Evolutionary conservation across 2,329 filamentous ascomycete genomes (phyloP), one percentile per base, ranked within the genome.

Genomic region (Clathrospora elynae): DNA sequence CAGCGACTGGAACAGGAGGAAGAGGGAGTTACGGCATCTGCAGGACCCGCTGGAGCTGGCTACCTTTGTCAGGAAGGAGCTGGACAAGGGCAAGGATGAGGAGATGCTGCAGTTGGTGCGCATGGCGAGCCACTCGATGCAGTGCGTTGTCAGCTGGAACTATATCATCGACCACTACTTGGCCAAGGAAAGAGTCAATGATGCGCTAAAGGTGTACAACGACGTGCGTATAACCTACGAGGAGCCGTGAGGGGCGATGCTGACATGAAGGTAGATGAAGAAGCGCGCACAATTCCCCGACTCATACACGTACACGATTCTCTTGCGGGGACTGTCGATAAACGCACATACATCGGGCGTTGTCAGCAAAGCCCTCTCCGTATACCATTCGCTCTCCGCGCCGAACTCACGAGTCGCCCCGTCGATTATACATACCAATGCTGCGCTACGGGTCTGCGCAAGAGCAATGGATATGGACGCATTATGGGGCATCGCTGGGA

Each of bases 111-210:
- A 81, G 13, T 67, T 95, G 46, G 81, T 86, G 24, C 83, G 86
- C 44, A 75, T 79, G 55, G 86, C 86, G n/a, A 90, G 84, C 67
- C 82, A 79, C 53, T 69, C 76, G 1, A 76, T 80, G 52, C 74
- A 84, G 44, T 84, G 86, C 51, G 75, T 81, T 3, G 90, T 95
- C 44, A 84, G 87, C 45, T 99, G 92, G 91, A 97, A 97, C 70
- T 82, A 88, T 62, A 71, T 96, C 30, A 85, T 99, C 42, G 80
- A 85, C 43, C 83, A 90, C 67, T 76, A 82, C 49, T 73, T 96
- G 67, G 71, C 78, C 28, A 75, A 82, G 16, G 75, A 81, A 28
- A 78, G 78, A 36, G 69, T 90, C 22, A 77, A 78, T 46, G 73
- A 76, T 13, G 91, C 88, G 12, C 72, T 95, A 43, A 90, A 87